A percentile compares a stretch with the other conserved stretches of the same genome.
Conservation (phyloP, 2,329 filamentous ascomycete species). For the Parastagonospora avenae region DNA sequence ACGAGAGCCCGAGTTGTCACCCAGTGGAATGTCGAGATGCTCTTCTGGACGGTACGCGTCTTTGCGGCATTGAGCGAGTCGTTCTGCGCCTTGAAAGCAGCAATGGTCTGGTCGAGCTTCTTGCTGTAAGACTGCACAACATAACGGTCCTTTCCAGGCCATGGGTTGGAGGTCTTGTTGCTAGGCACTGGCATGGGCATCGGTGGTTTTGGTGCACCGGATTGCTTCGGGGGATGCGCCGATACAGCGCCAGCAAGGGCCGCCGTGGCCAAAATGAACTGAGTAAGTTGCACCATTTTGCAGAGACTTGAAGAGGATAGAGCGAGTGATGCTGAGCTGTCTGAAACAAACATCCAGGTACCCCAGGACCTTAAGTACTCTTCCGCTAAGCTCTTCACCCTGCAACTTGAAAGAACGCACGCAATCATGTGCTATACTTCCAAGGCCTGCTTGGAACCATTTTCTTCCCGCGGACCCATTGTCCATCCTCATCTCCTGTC, state of each 20-base stretch:
- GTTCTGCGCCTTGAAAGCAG: constrained; percentile 25
- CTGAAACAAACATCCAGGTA: constrained; percentile 7
- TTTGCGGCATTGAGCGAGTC: constrained; percentile 33
- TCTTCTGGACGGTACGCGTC: constrained; percentile 32
- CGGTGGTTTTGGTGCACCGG: constrained; percentile 10
- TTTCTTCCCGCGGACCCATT: background rate
- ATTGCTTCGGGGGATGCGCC: constrained; percentile 8
- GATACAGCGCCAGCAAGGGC: constrained; percentile 20
- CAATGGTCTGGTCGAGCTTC: constrained; percentile 33
- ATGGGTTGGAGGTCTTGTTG: constrained; percentile 23
- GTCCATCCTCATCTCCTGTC: background rate
- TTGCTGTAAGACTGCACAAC: constrained; percentile 28
- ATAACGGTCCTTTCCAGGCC: constrained; percentile 29
- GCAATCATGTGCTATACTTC: constrained; percentile 5
- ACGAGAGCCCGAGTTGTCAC: constrained; percentile 27
- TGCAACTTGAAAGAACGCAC: background rate
- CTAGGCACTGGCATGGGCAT: background rate
- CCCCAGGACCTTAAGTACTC: constrained; percentile 11
- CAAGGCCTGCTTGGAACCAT: constrained; percentile 8
- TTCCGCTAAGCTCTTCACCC: background rate
- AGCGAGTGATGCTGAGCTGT: constrained; percentile 3
- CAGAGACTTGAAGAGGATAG: constrained; percentile 1
- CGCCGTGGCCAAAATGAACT: constrained; percentile 27
- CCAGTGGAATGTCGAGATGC: constrained; percentile 35
- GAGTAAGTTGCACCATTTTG: constrained; percentile 33